Conservation (phyloP, 2,329 filamentous ascomycete species). For the Raffaelea albimanens region DNA sequence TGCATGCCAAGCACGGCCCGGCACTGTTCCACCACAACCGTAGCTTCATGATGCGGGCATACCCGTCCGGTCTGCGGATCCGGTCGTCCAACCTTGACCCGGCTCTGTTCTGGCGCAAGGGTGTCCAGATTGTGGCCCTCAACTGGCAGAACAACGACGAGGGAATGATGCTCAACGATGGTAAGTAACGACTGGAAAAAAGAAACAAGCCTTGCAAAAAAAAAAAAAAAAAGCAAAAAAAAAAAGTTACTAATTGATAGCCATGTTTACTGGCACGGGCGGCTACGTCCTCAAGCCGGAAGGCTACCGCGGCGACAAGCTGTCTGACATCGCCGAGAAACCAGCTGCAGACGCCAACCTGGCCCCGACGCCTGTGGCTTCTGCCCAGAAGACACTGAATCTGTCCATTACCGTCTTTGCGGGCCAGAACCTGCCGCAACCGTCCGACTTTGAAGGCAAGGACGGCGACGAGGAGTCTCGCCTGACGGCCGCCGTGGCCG, state of each 20-base stretch:
- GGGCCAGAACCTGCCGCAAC: conserved; percentile 66
- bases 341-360: neutral
- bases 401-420: conserved; percentile 67
- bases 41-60: conserved; percentile 75
- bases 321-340: conserved; percentile 12
- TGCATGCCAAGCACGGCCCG: conserved; percentile 37
- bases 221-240: neutral
- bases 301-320: conserved; percentile 29
- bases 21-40: conserved; percentile 73
- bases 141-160: conserved; percentile 92
- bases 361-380: conserved; percentile 18
- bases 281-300: conserved; percentile 81
- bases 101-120: conserved; percentile 74
- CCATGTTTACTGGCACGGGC: conserved; percentile 48
- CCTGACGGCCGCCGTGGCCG: neutral
- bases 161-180: conserved; percentile 93
- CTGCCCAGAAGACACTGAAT: conserved; percentile 51
- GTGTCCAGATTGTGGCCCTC: conserved; percentile 81
- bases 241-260: too few species aligned
- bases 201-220: too few species aligned
- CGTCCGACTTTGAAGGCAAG: conserved; percentile 17
- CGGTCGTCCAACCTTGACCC: conserved; percentile 83
- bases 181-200: too few species aligned
- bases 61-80: conserved; percentile 74
- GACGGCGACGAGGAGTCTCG: neutral